Evolutionary conservation across 768 basidiomycete genomes (phyloP), one percentile per base, ranked within the genome.

Genomic region (Lactarius sanguifluus): DNA sequence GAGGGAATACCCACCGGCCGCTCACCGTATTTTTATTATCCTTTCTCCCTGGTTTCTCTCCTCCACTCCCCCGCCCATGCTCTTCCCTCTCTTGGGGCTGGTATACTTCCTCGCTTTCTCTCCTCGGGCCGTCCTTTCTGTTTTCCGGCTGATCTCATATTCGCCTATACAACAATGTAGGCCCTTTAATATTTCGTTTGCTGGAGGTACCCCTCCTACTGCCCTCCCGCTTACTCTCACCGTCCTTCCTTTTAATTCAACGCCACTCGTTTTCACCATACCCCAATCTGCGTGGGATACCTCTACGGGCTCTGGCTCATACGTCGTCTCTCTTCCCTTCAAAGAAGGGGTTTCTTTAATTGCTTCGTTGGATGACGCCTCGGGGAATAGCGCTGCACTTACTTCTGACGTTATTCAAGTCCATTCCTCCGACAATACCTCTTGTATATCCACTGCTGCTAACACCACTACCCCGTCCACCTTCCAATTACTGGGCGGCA

Each of bases 131-230:
- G 76, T 69, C 36, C 71, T 72, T 25, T 71, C 74, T n/a, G 20
- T 62, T 41, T 79, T 77, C 65, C 50, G 73, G 16, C 67, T 71
- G 57, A 72, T 78, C 64, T 64, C 71, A 7, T 79, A 77, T 64
- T 81, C 84, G 25, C 62, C 75, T 34, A 81, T 85, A 67, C 72
- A 77, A 63, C 85, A 88, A 73, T 88, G 87, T 75, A 80, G 78
- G 67, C 79, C 79, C 18, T 80, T 86, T 64, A 75, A 74, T 41
- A 75, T 87, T 57, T 72, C 75, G 32, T 83, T 86, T 68, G 69
- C 71, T 23, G 82, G 82, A n/a, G 76, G 78, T 59, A 71, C 73
- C 60, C 69, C 74, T 38, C 76, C 75, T 59, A 59, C 73, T 13
- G 71, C 76, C 15, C 73, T 79, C 60, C 83, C 83, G 28, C 76